A percentile compares a stretch with the other conserved stretches of the same genome.
Evolutionary conservation across 768 basidiomycete genomes (phyloP).

Genomic region (Arthromyces matolae): DNA sequence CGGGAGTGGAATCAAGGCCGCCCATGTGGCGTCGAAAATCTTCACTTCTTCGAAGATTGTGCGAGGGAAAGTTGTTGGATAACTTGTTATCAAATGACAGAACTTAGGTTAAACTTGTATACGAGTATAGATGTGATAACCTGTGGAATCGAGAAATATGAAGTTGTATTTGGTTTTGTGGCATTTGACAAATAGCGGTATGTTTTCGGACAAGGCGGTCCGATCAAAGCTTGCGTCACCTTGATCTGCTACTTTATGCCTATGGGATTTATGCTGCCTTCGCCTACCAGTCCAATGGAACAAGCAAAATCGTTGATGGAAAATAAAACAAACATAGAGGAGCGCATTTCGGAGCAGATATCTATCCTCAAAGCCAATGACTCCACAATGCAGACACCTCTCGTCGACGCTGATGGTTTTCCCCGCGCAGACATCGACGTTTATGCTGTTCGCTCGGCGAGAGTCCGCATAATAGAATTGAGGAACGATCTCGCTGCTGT

Average conservation of each 20-base stretch:
- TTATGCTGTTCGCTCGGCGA: conserved; percentile 70
- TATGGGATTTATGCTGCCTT: conserved; percentile 48
- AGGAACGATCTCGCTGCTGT: conserved; percentile 71
- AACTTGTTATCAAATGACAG: no score
- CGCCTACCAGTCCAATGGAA: conserved; percentile 45
- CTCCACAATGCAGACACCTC: conserved; percentile 63
- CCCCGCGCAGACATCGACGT: conserved; percentile 86
- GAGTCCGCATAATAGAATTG: conserved; percentile 75
- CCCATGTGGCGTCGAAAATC: conserved; percentile 56
- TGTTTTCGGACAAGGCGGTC: not conserved
- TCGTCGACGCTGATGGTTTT: conserved; percentile 86
- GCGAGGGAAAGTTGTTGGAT: conserved; percentile 53
- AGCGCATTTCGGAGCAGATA: conserved; percentile 59
- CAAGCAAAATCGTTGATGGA: conserved; percentile 62
- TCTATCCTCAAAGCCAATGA: conserved; percentile 61
- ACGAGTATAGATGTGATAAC: no score
- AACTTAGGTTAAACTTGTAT: no score
- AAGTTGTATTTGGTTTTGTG: conserved; percentile 10
- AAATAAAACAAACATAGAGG: conserved; percentile 69
- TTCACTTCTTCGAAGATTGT: conserved; percentile 46
- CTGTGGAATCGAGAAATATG: not conserved
- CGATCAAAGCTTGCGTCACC: conserved; percentile 1
- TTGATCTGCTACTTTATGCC: not conserved
- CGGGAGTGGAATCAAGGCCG: conserved; percentile 70
- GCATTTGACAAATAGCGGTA: not conserved